Base-by-base conservation (phyloP, 768 basidiomycete species). In the Tubosaeta sp. region DNA sequence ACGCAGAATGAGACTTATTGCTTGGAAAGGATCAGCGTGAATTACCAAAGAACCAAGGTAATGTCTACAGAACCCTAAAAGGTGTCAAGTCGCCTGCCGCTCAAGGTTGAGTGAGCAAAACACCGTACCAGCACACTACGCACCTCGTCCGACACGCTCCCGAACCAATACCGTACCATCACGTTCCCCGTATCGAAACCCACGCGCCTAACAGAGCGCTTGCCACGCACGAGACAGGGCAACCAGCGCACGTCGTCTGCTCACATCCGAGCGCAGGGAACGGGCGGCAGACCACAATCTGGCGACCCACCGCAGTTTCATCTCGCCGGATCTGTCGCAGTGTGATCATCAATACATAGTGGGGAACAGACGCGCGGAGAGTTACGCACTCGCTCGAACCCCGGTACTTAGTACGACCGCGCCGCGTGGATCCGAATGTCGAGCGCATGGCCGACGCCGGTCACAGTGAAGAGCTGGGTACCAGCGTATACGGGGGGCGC, bases 131-230 rank as follows among this genome's bases (percentile, higher is more conserved):
- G 1, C 39, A 13, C 1, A 27, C 27, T 9, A 29, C 25, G 32
- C 25, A 59, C 51, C 35, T 36, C 27, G 27, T 27, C 27, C 27
- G 27, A 6, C 9, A 27, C n/a, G 14, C 87, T 90, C 66, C 83
- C 94, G 79, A 93, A 95, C 59, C 83, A 79, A 62, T 83, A 77
- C 38, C 84, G 83, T 30, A 77, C 79, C 71, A 88, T 90, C 25
- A 79, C 81, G 71, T 89, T 90, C 73, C 91, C 90, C 60, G 82
- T 81, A 57, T 92, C 90, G 19, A 77, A 74, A 56, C 82, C 80
- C 0, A 71, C 73, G 1, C 81, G 69, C 6, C 80, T 80, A n/a
- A 75, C 63, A 49, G 82, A 81, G 19, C 48, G 62, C 16, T 61
- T 64, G 9, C 68, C 66, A 7, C 68, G 57, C 7, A 78, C 64